Base-by-base conservation (phyloP, 257 asterid species). In the Nicotiana noctiflora region DNA sequence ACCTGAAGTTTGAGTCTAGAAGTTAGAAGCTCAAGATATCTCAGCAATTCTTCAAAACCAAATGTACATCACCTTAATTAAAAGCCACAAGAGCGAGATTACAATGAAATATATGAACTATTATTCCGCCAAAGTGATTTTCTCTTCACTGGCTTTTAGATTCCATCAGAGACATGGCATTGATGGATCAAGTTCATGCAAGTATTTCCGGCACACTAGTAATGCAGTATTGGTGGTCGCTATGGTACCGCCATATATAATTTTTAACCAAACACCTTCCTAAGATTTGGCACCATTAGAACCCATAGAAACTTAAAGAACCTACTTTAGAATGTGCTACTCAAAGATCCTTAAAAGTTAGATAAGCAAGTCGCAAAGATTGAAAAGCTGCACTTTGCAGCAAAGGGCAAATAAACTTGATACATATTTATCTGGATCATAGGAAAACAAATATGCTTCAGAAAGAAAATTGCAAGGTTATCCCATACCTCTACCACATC, bases 401-500 rank as follows among this genome's bases (percentile, higher is more conserved):
- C 40, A 2, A 23, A 23, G 57, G 13, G 19, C 6, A 70, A 5
- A 70, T 44, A 70, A 44, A 70, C 77, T 44, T 21, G 17, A 44
- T 19, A 21, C 10, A 25, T 72, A 23, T 46, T 11, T 17, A 29
- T 7, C 21, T 10, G 21, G 44, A 25, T 72, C 77, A 44, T 23
- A 49, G 61, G 25, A 18, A 74, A 49, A 25, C 8, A 3, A 74
- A 37, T 25, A 25, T 49, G 62, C 61, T 74, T 34, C 19, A 74
- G 10, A 74, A 74, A 49, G 61, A 25, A 74, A 74, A 12, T 70
- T 13, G 40, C 8, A 23, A 49, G 40, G 8, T 49, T 25, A 65
- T 51, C 40, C 75, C 83, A 63, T 88, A 93, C 98, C 98, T 95
- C 99, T 51, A 91, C 98, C 86, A 93, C 98, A 91, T 95, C 97